Percentiles rank a stretch among this genome's conserved stretches.
phyloP scores from a whole-genome alignment of 2,329 filamentous ascomycete genomes.

The Amauroascus niger region DNA sequence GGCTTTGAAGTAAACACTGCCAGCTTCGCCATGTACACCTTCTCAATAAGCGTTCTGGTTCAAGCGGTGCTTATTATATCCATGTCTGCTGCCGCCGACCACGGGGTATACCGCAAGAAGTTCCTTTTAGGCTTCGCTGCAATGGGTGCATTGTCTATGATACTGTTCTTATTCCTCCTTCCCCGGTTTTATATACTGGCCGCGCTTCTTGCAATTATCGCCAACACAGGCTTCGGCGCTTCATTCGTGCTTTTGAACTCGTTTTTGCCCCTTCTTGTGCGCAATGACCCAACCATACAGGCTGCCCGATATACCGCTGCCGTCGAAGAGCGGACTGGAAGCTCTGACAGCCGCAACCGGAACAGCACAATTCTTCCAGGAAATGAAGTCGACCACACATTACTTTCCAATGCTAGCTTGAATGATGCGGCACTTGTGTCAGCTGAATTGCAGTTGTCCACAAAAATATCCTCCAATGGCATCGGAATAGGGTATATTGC shows the following conservation, averaged over 20 bases:
- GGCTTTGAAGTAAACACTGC: slow-evolving; percentile 70
- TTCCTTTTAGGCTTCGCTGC: slow-evolving; percentile 79
- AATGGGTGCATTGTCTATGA: slow-evolving; percentile 69
- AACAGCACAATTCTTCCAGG: neutral
- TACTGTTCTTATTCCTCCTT: slow-evolving; percentile 74
- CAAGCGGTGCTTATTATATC: slow-evolving; percentile 89
- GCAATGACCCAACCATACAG: slow-evolving; percentile 60
- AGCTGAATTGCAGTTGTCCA: slow-evolving; percentile 70
- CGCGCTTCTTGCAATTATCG: slow-evolving; percentile 73
- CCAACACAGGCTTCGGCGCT: slow-evolving; percentile 88
- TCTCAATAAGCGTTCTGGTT: slow-evolving; percentile 79
- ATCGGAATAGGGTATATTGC: slow-evolving; percentile 91
- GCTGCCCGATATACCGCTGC: slow-evolving; percentile 19
- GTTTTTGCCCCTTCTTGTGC: slow-evolving; percentile 81
- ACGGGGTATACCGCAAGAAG: slow-evolving; percentile 83
- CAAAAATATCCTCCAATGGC: slow-evolving; percentile 80
- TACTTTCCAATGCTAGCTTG: slow-evolving; percentile 13
- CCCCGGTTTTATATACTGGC: slow-evolving; percentile 70
- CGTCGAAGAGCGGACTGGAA: neutral
- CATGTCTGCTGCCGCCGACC: slow-evolving; percentile 91
- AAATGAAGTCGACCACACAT: slow-evolving; percentile 22
- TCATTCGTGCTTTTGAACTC: slow-evolving; percentile 94
- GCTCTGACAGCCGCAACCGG: neutral
- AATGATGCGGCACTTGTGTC: slow-evolving; percentile 27
- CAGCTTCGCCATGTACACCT: slow-evolving; percentile 57